These are phyloP conservation scores for Globisporangium cederbergense DNA, from an alignment of 352 stramenopile species.

Conservation along the genomic window DNA sequence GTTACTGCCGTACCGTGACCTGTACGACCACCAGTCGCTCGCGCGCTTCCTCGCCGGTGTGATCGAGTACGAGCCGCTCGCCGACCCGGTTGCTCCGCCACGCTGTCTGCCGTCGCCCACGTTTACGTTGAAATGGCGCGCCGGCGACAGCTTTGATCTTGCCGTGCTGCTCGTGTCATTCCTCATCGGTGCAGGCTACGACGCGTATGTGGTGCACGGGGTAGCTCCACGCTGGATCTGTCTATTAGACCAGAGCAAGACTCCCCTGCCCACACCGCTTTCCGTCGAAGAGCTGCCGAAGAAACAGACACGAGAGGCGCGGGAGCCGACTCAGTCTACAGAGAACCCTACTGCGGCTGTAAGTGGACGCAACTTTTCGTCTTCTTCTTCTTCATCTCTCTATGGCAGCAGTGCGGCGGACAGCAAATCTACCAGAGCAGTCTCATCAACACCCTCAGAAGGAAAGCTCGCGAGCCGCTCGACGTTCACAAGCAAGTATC, in stretches of 20 bases:
- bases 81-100: constrained; percentile 69
- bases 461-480: constrained; percentile 53
- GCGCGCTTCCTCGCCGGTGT: constrained; percentile 88
- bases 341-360: neutral
- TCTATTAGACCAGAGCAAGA: constrained; percentile 88
- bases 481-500: constrained; percentile 68
- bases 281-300: constrained; percentile 51
- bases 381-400: neutral
- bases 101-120: constrained; percentile 77
- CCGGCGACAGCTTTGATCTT: constrained; percentile 93
- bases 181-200: constrained; percentile 92
- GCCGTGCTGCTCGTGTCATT: constrained; percentile 88
- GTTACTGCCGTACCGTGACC: constrained; percentile 85
- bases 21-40: constrained; percentile 89
- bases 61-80: constrained; percentile 93
- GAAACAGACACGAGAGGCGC: constrained; percentile 12
- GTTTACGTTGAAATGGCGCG: constrained; percentile 85
- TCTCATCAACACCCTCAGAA: constrained; percentile 9
- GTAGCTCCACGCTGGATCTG: constrained; percentile 87
- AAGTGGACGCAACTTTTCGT: neutral
- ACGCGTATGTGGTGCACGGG: constrained; percentile 93
- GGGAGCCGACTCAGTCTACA: neutral
- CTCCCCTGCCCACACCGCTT: constrained; percentile 52
- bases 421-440: constrained; percentile 17
- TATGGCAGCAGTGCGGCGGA: constrained; percentile 8